Evolutionary conservation across 768 basidiomycete genomes (phyloP).

Genomic region (Leucocoprinus birnbaumii): DNA sequence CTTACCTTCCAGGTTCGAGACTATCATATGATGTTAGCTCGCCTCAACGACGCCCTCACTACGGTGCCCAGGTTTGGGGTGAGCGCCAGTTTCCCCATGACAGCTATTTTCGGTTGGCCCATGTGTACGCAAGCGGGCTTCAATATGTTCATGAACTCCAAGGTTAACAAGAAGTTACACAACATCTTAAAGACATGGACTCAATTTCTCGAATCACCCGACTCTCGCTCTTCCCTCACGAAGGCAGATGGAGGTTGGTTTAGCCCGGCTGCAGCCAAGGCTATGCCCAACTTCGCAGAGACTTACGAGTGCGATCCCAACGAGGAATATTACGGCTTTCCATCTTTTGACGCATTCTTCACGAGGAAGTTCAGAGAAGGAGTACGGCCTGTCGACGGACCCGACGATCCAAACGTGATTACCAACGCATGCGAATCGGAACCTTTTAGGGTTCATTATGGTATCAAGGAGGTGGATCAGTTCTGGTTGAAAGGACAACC

Average conservation of each 20-base stretch:
- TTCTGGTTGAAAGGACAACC: slow-evolving; percentile 65
- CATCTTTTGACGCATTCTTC: slow-evolving; percentile 57
- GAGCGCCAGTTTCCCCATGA: slow-evolving; percentile 7
- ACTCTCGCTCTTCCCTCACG: slow-evolving; percentile 37
- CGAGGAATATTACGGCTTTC: slow-evolving; percentile 40
- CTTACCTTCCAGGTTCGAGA: background rate
- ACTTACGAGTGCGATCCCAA: slow-evolving; percentile 38
- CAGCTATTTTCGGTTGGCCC: slow-evolving; percentile 12
- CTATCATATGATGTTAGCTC: slow-evolving; percentile 2
- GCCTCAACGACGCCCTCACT: background rate
- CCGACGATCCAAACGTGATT: slow-evolving; percentile 32
- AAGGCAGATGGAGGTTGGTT: slow-evolving; percentile 38
- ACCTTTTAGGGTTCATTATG: slow-evolving; percentile 34
- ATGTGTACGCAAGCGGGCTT: slow-evolving; percentile 17
- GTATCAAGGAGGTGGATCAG: slow-evolving; percentile 37
- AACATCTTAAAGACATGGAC: slow-evolving; percentile 44
- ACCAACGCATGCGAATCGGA: slow-evolving; percentile 53
- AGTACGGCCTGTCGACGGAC: slow-evolving; percentile 35
- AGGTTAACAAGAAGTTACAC: slow-evolving; percentile 18
- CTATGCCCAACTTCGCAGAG: slow-evolving; percentile 27
- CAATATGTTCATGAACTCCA: slow-evolving; percentile 15
- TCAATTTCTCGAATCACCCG: slow-evolving; percentile 38
- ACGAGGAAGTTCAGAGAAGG: slow-evolving; percentile 35
- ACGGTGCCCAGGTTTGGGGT: slow-evolving; percentile 3
- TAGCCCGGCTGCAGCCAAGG: slow-evolving; percentile 27